Conservation (phyloP, 1,284 basidiomycete genomes). For the Ustanciosporium gigantosporum region DNA sequence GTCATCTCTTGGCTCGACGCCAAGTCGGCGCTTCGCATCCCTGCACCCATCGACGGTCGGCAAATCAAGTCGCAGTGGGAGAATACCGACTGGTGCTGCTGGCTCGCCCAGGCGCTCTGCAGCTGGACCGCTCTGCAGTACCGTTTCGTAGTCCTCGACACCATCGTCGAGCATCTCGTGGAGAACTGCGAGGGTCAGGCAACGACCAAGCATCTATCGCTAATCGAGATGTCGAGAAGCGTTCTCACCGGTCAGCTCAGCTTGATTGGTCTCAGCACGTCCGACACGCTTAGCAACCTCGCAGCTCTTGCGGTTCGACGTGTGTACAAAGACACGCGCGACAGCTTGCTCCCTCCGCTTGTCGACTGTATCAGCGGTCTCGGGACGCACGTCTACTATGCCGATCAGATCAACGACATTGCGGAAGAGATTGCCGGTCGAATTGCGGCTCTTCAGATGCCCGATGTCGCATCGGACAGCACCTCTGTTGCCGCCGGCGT, state of each 20-base stretch:
- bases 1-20: slow-evolving; percentile 63
- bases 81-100: slow-evolving; percentile 75
- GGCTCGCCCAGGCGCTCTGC: slow-evolving; percentile 76
- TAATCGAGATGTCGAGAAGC: slow-evolving; percentile 82
- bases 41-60: slow-evolving; percentile 14
- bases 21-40: slow-evolving; percentile 18
- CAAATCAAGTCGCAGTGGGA: slow-evolving; percentile 67
- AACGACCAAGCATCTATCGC: slow-evolving; percentile 69
- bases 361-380: slow-evolving; percentile 82
- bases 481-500: slow-evolving; percentile 55
- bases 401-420: slow-evolving; percentile 93
- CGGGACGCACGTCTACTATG: slow-evolving; percentile 88
- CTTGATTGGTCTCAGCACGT: slow-evolving; percentile 86
- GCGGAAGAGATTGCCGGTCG: slow-evolving; percentile 80
- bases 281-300: slow-evolving; percentile 72
- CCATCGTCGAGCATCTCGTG: slow-evolving; percentile 78
- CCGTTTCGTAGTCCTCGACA: slow-evolving; percentile 83
- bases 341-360: slow-evolving; percentile 72
- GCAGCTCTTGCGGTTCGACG: slow-evolving; percentile 75
- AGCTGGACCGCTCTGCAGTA: slow-evolving; percentile 90
- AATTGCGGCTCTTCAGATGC: slow-evolving; percentile 73
- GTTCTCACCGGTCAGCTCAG: slow-evolving; percentile 77
- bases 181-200: slow-evolving; percentile 70
- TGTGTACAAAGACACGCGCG: slow-evolving; percentile 64
- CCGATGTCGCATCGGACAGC: slow-evolving; percentile 64